A percentile compares a stretch with the other conserved stretches of the same genome.
phyloP scores from a whole-genome alignment of 148 eudicot species.

The Drosera capensis region DNA sequence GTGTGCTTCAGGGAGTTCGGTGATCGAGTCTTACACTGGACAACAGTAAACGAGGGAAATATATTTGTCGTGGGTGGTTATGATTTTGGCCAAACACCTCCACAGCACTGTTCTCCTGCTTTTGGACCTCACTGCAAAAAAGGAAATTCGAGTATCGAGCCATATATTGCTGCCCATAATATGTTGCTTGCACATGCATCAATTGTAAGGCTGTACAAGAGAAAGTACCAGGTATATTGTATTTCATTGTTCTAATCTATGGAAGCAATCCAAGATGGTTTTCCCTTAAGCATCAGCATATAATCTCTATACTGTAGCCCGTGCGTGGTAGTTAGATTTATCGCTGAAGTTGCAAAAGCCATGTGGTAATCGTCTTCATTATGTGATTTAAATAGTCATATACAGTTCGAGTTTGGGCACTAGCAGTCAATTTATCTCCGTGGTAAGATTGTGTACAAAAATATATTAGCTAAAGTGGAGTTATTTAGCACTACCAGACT shows the following conservation, averaged over 20 bases:
- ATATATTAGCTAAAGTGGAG: too few relatives aligned
- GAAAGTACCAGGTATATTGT: constrained; percentile 36
- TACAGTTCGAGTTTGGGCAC: too few relatives aligned
- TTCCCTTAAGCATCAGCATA: too few relatives aligned
- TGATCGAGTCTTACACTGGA: constrained; percentile 43
- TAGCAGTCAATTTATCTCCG: too few relatives aligned
- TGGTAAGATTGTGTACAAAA: too few relatives aligned
- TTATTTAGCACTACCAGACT: too few relatives aligned
- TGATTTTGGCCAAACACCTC: constrained; percentile 22
- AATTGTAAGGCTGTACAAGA: constrained; percentile 23
- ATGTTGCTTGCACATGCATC: constrained; percentile 49
- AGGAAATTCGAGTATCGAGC: constrained; percentile 40
- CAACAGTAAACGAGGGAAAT: constrained; percentile 44
- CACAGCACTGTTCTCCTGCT: constrained; percentile 24
- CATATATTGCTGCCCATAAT: constrained; percentile 37
- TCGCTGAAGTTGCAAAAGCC: too few relatives aligned
- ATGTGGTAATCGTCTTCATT: too few relatives aligned
- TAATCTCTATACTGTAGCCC: too few relatives aligned
- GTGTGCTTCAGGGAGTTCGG: constrained; percentile 69
- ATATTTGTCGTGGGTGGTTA: constrained; percentile 21
- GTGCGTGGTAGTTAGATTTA: too few relatives aligned
- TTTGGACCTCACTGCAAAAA: constrained; percentile 17
- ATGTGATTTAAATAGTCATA: too few relatives aligned
- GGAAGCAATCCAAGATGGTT: too few relatives aligned
- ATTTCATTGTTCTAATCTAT: neutral